These are phyloP conservation scores for Xylariaceae sp. DNA, from an alignment of 2,329 filamentous ascomycete genomes.

Conservation along the genomic window DNA sequence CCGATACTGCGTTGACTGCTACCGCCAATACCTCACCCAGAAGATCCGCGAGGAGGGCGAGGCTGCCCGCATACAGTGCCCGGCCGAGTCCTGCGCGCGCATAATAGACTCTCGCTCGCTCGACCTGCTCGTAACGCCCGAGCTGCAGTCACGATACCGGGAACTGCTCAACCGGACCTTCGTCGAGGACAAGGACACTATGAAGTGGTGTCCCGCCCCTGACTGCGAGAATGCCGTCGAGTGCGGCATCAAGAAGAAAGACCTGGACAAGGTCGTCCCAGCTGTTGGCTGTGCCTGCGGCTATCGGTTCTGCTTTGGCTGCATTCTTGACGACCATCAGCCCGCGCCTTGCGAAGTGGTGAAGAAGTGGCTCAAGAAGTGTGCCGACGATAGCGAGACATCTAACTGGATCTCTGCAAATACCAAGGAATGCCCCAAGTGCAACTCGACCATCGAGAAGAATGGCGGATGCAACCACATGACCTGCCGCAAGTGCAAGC, in stretches of 20 bases:
- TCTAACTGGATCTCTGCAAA: constrained; percentile 99
- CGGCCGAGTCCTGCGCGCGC: constrained; percentile 75
- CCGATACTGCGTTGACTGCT: constrained; percentile 88
- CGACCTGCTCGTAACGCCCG: constrained; percentile 60
- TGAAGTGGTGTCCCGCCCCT: constrained; percentile 98
- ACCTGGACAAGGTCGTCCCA: constrained; percentile 76
- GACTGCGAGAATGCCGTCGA: constrained; percentile 92
- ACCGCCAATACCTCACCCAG: constrained; percentile 79
- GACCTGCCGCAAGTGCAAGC: constrained; percentile 29
- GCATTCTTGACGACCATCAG: constrained; percentile 81
- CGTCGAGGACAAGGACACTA: constrained; percentile 89
- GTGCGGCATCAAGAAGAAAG: constrained; percentile 79
- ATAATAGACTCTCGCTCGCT: constrained; percentile 89
- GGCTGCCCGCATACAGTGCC: constrained; percentile 89
- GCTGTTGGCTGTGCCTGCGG: constrained; percentile 82
- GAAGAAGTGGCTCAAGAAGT: constrained; percentile 96
- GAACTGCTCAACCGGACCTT: constrained; percentile 87
- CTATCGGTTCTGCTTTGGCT: constrained; percentile 92
- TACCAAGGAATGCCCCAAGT: constrained; percentile 96
- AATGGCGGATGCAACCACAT: constrained; percentile 49
- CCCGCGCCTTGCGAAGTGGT: constrained; percentile 86
- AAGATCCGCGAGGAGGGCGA: constrained; percentile 96
- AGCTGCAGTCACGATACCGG: constrained; percentile 61
- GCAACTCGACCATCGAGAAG: constrained; percentile 96
- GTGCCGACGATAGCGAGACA: constrained; percentile 94